Evolutionary conservation across 2,329 filamentous ascomycete species (phyloP).

Genomic region (Fusarium sp.): DNA sequence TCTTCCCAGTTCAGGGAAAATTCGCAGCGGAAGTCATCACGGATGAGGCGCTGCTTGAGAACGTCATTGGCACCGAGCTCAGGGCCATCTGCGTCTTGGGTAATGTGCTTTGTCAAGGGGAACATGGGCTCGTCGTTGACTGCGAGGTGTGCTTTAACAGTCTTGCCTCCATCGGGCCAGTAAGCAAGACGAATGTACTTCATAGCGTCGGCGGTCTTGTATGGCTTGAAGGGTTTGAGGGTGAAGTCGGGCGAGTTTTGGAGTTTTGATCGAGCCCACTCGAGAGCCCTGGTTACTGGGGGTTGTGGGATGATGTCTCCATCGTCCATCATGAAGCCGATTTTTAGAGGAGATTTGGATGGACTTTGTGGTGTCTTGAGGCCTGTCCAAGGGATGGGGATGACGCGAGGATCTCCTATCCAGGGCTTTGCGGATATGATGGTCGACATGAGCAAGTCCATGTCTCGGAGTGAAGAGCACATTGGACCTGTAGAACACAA

Average conservation of each 20-base stretch:
- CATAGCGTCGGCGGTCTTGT: slow-evolving; percentile 20
- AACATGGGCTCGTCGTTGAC: slow-evolving; percentile 44
- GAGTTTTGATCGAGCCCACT: slow-evolving; percentile 45
- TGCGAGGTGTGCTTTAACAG: slow-evolving; percentile 20
- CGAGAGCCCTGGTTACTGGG: slow-evolving; percentile 49
- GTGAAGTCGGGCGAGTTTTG: neutral
- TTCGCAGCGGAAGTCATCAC: slow-evolving; percentile 45
- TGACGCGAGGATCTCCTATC: slow-evolving; percentile 45
- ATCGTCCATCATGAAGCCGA: slow-evolving; percentile 57
- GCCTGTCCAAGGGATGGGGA: slow-evolving; percentile 48
- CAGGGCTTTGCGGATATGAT: slow-evolving; percentile 43
- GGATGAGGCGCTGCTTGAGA: slow-evolving; percentile 38
- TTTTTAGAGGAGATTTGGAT: slow-evolving; percentile 42
- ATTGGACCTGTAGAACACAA: slow-evolving; percentile 50
- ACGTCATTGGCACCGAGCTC: slow-evolving; percentile 29
- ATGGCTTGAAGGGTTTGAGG: slow-evolving; percentile 27
- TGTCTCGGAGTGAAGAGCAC: slow-evolving; percentile 46
- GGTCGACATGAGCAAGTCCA: slow-evolving; percentile 49
- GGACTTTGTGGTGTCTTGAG: neutral
- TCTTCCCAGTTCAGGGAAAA: slow-evolving; percentile 50
- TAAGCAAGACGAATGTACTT: slow-evolving; percentile 29
- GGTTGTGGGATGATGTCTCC: slow-evolving; percentile 53
- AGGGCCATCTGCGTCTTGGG: slow-evolving; percentile 26
- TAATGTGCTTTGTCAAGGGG: slow-evolving; percentile 43
- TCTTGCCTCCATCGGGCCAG: slow-evolving; percentile 42